Evolutionary conservation across 2,329 filamentous ascomycete genomes (phyloP).

Genomic region (Epichloe glyceriae): DNA sequence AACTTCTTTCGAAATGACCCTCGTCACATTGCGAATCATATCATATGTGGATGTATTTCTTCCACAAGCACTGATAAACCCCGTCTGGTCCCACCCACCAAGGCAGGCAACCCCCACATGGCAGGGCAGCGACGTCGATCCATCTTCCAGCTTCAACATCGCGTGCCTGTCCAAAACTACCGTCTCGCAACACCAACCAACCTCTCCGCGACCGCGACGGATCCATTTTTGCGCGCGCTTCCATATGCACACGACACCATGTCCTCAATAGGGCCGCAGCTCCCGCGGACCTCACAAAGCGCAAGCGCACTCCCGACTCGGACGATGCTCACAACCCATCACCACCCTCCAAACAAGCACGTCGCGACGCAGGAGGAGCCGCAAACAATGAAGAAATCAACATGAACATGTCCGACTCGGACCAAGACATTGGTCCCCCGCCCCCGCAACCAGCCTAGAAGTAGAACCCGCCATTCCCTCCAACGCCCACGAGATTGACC

Average conservation of each 20-base stretch:
- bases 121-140: no score
- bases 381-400: slow-evolving; percentile 24
- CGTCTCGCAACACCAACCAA: neutral
- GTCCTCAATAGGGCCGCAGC: slow-evolving; percentile 56
- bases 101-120: no score
- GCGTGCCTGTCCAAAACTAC: neutral
- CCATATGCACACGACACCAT: slow-evolving; percentile 24
- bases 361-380: neutral
- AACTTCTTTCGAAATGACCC: no score
- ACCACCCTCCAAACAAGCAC: slow-evolving; percentile 3
- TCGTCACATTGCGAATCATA: no score
- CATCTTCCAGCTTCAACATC: no score
- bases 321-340: slow-evolving; percentile 23
- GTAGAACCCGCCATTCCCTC: neutral
- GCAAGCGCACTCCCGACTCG: slow-evolving; percentile 39
- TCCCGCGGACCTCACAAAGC: slow-evolving; percentile 53
- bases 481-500: neutral
- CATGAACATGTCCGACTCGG: slow-evolving; percentile 22
- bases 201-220: neutral
- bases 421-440: slow-evolving; percentile 22
- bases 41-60: no score
- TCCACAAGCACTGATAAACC: no score
- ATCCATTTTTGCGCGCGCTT: neutral
- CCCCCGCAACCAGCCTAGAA: slow-evolving; percentile 11
- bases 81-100: no score